Evolutionary conservation across 2,329 filamentous ascomycete species (phyloP).

Genomic region (Talaromyces sp.): DNA sequence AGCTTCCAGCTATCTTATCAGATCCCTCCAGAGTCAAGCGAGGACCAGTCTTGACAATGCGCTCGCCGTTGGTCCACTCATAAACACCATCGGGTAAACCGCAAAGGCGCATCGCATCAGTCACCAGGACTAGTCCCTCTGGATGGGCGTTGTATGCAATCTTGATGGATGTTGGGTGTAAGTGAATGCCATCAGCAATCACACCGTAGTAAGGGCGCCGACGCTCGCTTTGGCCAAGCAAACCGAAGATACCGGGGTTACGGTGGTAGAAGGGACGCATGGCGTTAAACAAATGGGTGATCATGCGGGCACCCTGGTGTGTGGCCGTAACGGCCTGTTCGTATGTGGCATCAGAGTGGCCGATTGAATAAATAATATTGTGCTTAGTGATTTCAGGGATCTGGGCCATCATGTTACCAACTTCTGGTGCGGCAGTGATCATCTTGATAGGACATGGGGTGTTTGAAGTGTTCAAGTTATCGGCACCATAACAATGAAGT

Average conservation of each 20-base stretch:
- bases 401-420: slow-evolving; percentile 67
- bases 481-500: slow-evolving; percentile 60
- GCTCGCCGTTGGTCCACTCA: slow-evolving; percentile 76
- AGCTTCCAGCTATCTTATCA: slow-evolving; percentile 74
- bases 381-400: slow-evolving; percentile 68
- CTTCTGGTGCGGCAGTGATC: slow-evolving; percentile 85
- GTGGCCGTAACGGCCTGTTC: slow-evolving; percentile 75
- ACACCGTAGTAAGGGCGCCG: slow-evolving; percentile 76
- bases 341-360: slow-evolving; percentile 85
- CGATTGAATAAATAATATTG: slow-evolving; percentile 77
- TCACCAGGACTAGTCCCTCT: slow-evolving; percentile 82
- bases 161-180: slow-evolving; percentile 85
- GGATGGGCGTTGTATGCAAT: slow-evolving; percentile 88
- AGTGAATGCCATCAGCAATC: slow-evolving; percentile 86
- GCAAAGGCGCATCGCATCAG: slow-evolving; percentile 86
- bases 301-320: slow-evolving; percentile 78
- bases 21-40: slow-evolving; percentile 77
- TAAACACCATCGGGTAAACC: slow-evolving; percentile 84
- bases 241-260: slow-evolving; percentile 86
- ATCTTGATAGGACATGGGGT: slow-evolving; percentile 61
- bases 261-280: slow-evolving; percentile 90
- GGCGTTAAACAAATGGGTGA: slow-evolving; percentile 92
- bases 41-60: slow-evolving; percentile 63
- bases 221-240: slow-evolving; percentile 68
- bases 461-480: slow-evolving; percentile 58